A percentile compares a stretch with the other conserved stretches of the same genome.
phyloP scores from a whole-genome alignment of 352 stramenopile genomes.

The Phytopythium sindhum region DNA sequence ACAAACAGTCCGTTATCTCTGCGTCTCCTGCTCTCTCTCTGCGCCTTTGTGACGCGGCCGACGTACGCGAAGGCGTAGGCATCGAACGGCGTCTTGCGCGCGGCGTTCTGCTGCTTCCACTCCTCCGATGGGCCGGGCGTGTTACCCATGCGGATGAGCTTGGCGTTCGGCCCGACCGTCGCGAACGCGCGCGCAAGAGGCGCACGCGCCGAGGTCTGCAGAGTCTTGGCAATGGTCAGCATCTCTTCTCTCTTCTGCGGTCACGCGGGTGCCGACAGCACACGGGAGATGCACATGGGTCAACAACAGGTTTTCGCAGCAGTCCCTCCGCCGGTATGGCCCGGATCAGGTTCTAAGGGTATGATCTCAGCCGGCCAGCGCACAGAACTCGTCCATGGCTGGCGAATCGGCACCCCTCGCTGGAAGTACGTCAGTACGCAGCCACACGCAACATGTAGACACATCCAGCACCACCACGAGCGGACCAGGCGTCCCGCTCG shows the following conservation, averaged over 20 bases:
- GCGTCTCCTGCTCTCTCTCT: not conserved
- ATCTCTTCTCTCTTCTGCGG: conserved; percentile 11
- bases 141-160: conserved; percentile 38
- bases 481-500: not conserved
- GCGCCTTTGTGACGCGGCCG: not conserved
- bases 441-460: not conserved
- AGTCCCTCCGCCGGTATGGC: conserved; percentile 60
- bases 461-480: not conserved
- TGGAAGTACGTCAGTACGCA: conserved; percentile 37
- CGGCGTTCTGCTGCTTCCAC: conserved; percentile 41
- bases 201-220: conserved; percentile 11
- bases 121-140: conserved; percentile 39
- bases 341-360: conserved; percentile 70
- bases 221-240: conserved; percentile 34
- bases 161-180: conserved; percentile 44
- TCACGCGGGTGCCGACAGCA: not conserved
- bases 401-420: conserved; percentile 53
- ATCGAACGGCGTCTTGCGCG: conserved; percentile 50
- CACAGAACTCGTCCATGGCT: conserved; percentile 46
- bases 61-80: conserved; percentile 60
- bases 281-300: conserved; percentile 12
- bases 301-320: conserved; percentile 27
- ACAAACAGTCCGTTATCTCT: not conserved
- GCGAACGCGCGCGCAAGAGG: conserved; percentile 29
- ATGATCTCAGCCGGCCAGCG: conserved; percentile 51